Base-by-base conservation (phyloP, 176 grass and related monocot genomes). In the Ensete glaucum region DNA sequence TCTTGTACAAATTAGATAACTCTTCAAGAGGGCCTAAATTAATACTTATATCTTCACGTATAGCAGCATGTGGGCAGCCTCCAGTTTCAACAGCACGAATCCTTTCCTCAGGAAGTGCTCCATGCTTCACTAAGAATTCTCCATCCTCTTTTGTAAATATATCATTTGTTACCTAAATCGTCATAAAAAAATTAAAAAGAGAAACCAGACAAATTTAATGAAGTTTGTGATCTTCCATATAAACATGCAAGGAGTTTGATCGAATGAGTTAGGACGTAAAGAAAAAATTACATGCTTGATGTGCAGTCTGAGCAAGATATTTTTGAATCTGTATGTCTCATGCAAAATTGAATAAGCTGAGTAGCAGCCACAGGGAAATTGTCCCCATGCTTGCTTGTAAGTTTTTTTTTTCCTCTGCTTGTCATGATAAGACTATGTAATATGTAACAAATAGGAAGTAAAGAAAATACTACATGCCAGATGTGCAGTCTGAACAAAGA, bases 61-160 rank as follows among this genome's bases (percentile, higher is more conserved):
- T 94, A 72, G 90, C 95, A 70, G 95, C 95, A 62, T 91, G 95
- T 27, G 95, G 95, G 25, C 95, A 98, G 15, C 95, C 90, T 68
- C 95, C 95, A 24, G 95, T 99, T 78, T 99, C 95, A 0, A 99
- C 88, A 15, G 90, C 90, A 27, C 84, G 88, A 29, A 99, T 94
- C 27, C 90, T 86, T 76, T 99, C 90, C 80, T 94, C 84, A 50
- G 90, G 88, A 1, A 99, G 88, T 17, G 95, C 90, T 86, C 90
- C 88, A 76, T 99, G 86, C 54, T 93, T 99, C 62, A 99, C 82
- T 74, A 93, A 82, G 76, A 98, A 98, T 74, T 98, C 90, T 25
- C 95, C 95, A 71, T 99, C 95, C 74, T 99, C 95, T 87, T 91
- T 99, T 17, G 90, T 99, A 73, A 99, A 98, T 77, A 99, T 99